These are phyloP conservation scores for Hypoxylon rickii DNA, from an alignment of 495 filamentous ascomycete genomes.

Conservation along the genomic window DNA sequence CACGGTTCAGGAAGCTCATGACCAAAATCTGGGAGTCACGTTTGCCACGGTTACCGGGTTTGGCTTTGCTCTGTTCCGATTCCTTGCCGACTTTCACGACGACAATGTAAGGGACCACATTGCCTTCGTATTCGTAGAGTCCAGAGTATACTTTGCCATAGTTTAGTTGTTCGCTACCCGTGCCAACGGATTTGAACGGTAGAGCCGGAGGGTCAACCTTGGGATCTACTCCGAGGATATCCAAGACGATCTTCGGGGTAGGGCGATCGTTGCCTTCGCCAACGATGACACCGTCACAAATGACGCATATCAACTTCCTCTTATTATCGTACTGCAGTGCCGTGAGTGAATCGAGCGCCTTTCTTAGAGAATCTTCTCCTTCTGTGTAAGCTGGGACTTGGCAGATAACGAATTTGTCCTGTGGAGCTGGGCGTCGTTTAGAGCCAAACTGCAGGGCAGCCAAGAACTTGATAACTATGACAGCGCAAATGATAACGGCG, in stretches of 20 bases:
- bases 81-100: slow-evolving; percentile 97
- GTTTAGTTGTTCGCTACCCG: slow-evolving; percentile 91
- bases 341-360: slow-evolving; percentile 91
- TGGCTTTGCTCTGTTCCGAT: slow-evolving; percentile 86
- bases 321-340: slow-evolving; percentile 97
- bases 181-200: slow-evolving; percentile 87
- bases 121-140: slow-evolving; percentile 95
- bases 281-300: slow-evolving; percentile 96
- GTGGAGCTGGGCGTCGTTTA: slow-evolving; percentile 83
- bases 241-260: slow-evolving; percentile 94
- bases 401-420: slow-evolving; percentile 99
- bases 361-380: slow-evolving; percentile 90
- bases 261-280: slow-evolving; percentile 95
- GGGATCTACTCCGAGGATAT: slow-evolving; percentile 95
- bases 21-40: slow-evolving; percentile 90
- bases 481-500: slow-evolving; percentile 75
- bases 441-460: slow-evolving; percentile 92
- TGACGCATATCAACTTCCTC: slow-evolving; percentile 88
- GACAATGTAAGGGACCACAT: slow-evolving; percentile 94
- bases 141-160: slow-evolving; percentile 99
- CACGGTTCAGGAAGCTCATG: slow-evolving; percentile 92
- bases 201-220: slow-evolving; percentile 94
- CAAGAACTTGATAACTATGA: slow-evolving; percentile 88
- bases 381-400: slow-evolving; percentile 98
- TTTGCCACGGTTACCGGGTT: slow-evolving; percentile 97